These are phyloP conservation scores for Actinidia chinensis DNA, from an alignment of 179 eudicot genomes.

Conservation along the genomic window DNA sequence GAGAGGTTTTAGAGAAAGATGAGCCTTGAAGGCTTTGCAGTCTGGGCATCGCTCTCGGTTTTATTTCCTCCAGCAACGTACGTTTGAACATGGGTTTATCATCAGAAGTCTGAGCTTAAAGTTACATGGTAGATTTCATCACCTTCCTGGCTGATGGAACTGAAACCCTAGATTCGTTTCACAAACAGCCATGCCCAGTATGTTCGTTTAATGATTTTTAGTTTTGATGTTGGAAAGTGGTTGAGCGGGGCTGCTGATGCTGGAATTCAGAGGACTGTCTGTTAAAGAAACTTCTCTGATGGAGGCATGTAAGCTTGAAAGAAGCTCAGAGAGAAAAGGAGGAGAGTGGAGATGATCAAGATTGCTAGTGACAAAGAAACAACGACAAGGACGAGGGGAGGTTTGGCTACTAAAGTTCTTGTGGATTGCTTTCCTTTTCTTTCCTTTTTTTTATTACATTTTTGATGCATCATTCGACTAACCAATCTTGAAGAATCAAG, in stretches of 20 bases:
- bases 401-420: too few species aligned
- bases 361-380: conserved; percentile 49
- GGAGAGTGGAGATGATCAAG: conserved; percentile 41
- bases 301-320: conserved; percentile 54
- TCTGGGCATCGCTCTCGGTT: conserved; percentile 52
- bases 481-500: background rate
- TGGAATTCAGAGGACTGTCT: conserved; percentile 35
- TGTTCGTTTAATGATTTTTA: conserved; percentile 28
- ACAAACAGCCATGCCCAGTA: background rate
- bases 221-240: conserved; percentile 55
- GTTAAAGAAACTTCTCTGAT: conserved; percentile 46
- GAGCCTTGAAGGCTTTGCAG: conserved; percentile 52
- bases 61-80: conserved; percentile 41
- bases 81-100: conserved; percentile 39
- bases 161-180: background rate
- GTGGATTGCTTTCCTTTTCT: background rate
- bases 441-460: background rate
- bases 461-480: background rate
- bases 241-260: conserved; percentile 52
- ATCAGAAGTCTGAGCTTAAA: conserved; percentile 62
- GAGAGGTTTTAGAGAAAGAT: conserved; percentile 48
- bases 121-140: conserved; percentile 46
- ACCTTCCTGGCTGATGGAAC: background rate
- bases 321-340: conserved; percentile 49
- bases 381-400: conserved; percentile 51